Conservation (phyloP, 345 rosid species). For the Erucastrum elatum region DNA sequence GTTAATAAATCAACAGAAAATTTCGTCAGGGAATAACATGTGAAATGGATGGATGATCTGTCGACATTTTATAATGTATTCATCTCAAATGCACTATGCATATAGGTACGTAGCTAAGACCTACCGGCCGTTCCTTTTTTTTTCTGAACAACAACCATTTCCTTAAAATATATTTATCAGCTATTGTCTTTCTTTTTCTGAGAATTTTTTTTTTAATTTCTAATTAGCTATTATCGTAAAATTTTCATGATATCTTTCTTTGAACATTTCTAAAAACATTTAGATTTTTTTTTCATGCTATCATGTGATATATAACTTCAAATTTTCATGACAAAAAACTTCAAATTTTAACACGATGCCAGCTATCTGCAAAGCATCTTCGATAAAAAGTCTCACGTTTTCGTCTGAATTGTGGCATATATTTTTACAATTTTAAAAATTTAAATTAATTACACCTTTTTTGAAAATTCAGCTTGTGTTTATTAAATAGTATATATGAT, state of each 20-base stretch:
- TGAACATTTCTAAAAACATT: too few relatives aligned
- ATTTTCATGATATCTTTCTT: not conserved
- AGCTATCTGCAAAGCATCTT: not conserved
- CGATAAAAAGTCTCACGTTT: not conserved
- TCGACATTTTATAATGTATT: slow-evolving; percentile 11
- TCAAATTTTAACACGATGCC: not conserved
- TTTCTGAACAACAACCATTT: too few relatives aligned
- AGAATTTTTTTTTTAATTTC: too few relatives aligned
- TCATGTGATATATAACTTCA: not conserved
- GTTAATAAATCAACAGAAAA: not conserved
- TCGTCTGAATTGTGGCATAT: not conserved
- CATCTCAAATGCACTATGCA: not conserved
- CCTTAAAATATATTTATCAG: not conserved
- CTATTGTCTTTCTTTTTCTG: not conserved
- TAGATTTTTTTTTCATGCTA: too few relatives aligned
- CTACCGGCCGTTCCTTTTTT: slow-evolving; percentile 18
- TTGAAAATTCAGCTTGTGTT: not conserved
- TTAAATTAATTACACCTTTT: too few relatives aligned
- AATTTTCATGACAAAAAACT: too few relatives aligned
- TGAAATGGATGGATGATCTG: slow-evolving; percentile 30
- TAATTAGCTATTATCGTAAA: not conserved
- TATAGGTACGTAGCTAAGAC: slow-evolving; percentile 9
- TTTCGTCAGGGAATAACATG: slow-evolving; percentile 1
- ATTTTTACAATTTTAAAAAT: not conserved
- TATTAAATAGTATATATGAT: not conserved